A percentile compares a stretch with the other conserved stretches of the same genome.
Conservation (phyloP, 2,329 filamentous ascomycete species). For the Lithohypha guttulata region DNA sequence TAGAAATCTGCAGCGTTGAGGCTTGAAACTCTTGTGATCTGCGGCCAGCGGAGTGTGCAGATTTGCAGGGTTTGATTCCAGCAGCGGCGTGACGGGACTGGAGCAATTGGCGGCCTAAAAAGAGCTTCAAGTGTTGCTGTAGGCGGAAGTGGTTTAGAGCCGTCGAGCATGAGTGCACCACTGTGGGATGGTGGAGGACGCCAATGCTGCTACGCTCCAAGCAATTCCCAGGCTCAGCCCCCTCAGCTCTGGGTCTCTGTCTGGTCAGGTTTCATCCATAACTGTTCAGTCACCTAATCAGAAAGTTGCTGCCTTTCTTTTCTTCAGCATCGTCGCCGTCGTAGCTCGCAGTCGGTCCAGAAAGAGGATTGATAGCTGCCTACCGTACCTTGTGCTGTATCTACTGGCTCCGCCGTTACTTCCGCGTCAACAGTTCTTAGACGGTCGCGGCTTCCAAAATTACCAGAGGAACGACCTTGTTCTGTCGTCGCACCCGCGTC, state of each 20-base stretch:
- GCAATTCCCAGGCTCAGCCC: constrained; percentile 9
- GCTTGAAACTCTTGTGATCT: neutral
- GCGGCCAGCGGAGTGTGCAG: neutral
- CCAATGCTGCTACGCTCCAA: constrained; percentile 5
- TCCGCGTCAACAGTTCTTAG: neutral
- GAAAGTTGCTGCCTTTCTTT: constrained; percentile 3
- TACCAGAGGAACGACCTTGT: constrained; percentile 2
- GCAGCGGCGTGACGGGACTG: neutral
- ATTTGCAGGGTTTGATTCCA: neutral
- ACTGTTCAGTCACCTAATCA: neutral
- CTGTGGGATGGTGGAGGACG: constrained; percentile 6
- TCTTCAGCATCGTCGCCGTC: neutral
- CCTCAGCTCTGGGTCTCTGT: constrained; percentile 4
- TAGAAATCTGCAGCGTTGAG: neutral
- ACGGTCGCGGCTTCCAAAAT: neutral
- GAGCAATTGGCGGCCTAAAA: neutral
- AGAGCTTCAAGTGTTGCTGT: neutral
- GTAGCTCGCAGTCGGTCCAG: constrained; percentile 3
- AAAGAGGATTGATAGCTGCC: constrained; percentile 4
- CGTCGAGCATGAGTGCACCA: neutral
- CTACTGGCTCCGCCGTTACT: constrained; percentile 1
- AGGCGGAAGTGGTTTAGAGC: constrained; percentile 3
- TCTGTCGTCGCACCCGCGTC: neutral
- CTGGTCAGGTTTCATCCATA: neutral
- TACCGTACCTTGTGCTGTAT: neutral